Conservation (phyloP, 441 rosid species). For the Biscutella auriculata region DNA sequence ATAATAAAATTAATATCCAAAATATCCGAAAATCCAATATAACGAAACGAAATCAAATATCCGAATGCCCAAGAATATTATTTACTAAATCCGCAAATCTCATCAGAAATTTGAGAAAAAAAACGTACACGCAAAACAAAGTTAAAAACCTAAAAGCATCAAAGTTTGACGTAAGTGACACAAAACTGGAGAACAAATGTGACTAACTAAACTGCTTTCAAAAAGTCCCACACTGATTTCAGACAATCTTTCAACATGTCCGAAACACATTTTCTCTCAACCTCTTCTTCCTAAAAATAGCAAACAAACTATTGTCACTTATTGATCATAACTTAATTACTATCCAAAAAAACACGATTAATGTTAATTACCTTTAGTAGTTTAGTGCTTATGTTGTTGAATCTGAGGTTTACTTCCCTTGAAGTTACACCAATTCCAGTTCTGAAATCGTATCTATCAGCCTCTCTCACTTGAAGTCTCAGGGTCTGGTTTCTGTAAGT, state of each 20-base stretch:
- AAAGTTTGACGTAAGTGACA: neutral
- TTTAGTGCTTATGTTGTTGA: slow-evolving; percentile 23
- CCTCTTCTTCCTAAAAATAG: slow-evolving; percentile 25
- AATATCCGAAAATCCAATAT: too few relatives aligned
- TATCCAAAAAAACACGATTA: neutral
- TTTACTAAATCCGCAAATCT: too few relatives aligned
- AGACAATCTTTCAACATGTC: slow-evolving; percentile 34
- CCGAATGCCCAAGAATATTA: too few relatives aligned
- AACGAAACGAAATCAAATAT: too few relatives aligned
- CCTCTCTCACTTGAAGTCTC: slow-evolving; percentile 37
- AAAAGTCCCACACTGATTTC: slow-evolving; percentile 36
- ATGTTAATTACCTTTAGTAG: slow-evolving; percentile 2
- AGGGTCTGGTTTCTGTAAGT: slow-evolving; percentile 24
- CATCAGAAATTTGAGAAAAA: too few relatives aligned
- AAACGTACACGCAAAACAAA: too few relatives aligned
- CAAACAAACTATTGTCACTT: neutral
- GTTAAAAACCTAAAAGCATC: neutral
- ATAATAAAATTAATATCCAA: too few relatives aligned
- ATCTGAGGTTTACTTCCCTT: slow-evolving; percentile 30
- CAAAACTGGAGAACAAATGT: neutral
- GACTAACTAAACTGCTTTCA: slow-evolving; percentile 10
- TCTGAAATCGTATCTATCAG: slow-evolving; percentile 40
- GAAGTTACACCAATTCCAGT: slow-evolving; percentile 26
- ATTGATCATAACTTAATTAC: neutral
- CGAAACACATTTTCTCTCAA: slow-evolving; percentile 17